Evolutionary conservation across 768 basidiomycete genomes (phyloP).

Genomic region (Coprinopsis sp.): DNA sequence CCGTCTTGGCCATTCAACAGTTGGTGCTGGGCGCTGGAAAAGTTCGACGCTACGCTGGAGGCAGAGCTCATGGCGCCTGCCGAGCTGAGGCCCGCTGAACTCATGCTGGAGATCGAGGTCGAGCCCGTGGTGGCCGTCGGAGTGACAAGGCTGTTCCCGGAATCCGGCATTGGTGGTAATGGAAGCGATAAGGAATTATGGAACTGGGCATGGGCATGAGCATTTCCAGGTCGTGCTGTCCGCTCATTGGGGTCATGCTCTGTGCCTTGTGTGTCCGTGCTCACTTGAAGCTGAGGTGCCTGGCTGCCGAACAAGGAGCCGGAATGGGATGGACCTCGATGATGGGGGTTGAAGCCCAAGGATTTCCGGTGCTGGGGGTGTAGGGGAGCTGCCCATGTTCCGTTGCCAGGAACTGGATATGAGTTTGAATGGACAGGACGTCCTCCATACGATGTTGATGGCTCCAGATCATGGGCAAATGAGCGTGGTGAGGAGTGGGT

Average conservation of each 20-base stretch:
- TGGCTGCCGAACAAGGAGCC: constrained; percentile 13
- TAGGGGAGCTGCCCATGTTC: constrained; percentile 19
- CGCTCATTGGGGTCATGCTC: constrained; percentile 43
- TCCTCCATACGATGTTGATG: constrained; percentile 11
- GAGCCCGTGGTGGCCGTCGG: constrained; percentile 10
- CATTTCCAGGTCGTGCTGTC: constrained; percentile 46
- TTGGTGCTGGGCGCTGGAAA: constrained; percentile 7
- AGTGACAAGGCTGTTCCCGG: constrained; percentile 7
- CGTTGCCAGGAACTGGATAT: constrained; percentile 22
- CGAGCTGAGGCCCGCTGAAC: constrained; percentile 11
- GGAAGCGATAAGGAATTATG: constrained; percentile 23
- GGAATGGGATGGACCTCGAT: constrained; percentile 5
- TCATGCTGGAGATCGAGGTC: constrained; percentile 8
- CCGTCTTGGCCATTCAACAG: constrained; percentile 1
- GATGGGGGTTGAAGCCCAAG: too few relatives aligned
- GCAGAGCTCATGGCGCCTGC: constrained; percentile 12
- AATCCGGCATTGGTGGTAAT: constrained; percentile 9
- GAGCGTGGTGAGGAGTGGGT: constrained; percentile 30
- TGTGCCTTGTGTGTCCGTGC: constrained; percentile 31
- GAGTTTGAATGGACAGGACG: constrained; percentile 22
- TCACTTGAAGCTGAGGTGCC: constrained; percentile 33
- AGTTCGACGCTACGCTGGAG: constrained; percentile 8
- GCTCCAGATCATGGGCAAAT: constrained; percentile 22
- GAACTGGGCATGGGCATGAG: constrained; percentile 41
- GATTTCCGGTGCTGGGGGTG: constrained; percentile 15